Base-by-base conservation (phyloP, 345 rosid genomes). In the Boechera divaricarpa region DNA sequence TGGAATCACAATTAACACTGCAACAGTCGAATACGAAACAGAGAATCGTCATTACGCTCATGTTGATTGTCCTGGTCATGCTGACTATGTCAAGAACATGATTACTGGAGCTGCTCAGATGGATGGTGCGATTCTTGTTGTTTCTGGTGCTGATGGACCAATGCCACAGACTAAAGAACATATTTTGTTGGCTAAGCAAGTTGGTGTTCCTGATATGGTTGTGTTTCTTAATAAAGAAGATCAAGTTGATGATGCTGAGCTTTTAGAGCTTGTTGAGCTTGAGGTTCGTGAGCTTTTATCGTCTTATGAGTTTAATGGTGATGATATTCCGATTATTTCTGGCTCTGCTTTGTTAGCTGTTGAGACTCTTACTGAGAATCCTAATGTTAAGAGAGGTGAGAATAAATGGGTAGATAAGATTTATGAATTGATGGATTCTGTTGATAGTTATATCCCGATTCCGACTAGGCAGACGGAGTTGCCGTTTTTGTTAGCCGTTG, bases 81-180 rank as follows among this genome's bases (percentile, higher is more conserved):
- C 92, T 2, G 91, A 90, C 76, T 92, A 90, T 32, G 96, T 92
- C 31, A 90, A 92, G 79, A 92, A 92, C 77, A 88, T 89, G 96
- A 92, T 92, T 56, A 89, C 87, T 11, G 92, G 92, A 3, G 96
- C 87, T 38, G 92, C 92, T 12, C 96, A 90, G 75, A 92, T 89
- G 96, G 94, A 92, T 64, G 98, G 98, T 8, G 96, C 94, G 0
- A 90, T 90, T 31, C 87, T 90, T 49, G 93, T 89, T 7, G 91
- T 83, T 13, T 91, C 92, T 12, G 92, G 91, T 4, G 91, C 94
- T 10, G 93, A 91, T 15, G 98, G 97, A 0, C 94, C 97, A 5
- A 89, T 90, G 98, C 97, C 93, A 3, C 97, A 93, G 84, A 93
- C 95, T 0, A 91, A 89, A 76, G 95, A 93, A 33, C 93, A 93